These are phyloP conservation scores for Amylostereum areolatum DNA, from an alignment of 1,284 basidiomycete genomes.

Conservation along the genomic window DNA sequence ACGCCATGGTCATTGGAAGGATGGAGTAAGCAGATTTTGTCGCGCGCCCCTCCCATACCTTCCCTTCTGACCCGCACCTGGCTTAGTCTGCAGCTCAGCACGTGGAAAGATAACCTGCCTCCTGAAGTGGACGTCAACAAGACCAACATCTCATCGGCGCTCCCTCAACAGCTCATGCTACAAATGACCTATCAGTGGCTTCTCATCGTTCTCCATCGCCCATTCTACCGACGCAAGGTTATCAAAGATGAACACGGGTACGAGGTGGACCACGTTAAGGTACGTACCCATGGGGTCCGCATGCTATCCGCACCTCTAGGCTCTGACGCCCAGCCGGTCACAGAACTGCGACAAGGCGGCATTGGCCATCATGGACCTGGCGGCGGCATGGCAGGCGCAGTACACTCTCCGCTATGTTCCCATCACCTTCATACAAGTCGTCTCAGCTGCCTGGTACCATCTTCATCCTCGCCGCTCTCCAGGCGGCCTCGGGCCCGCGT, in stretches of 20 bases:
- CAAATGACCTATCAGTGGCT: constrained; percentile 63
- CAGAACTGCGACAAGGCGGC: constrained; percentile 63
- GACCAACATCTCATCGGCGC: constrained; percentile 40
- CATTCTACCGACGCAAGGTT: constrained; percentile 51
- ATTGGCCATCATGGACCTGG: constrained; percentile 55
- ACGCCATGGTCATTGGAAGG: constrained; percentile 43
- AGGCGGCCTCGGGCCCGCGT: constrained; percentile 39
- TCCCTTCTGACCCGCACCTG: neutral
- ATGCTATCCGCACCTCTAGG: constrained; percentile 6
- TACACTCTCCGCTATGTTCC: constrained; percentile 59
- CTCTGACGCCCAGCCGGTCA: neutral
- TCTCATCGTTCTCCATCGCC: constrained; percentile 58
- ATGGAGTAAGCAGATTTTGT: constrained; percentile 38
- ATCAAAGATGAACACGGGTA: constrained; percentile 31
- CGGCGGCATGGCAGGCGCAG: constrained; percentile 47
- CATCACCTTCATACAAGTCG: constrained; percentile 56
- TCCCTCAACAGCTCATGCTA: constrained; percentile 58
- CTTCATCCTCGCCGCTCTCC: constrained; percentile 50
- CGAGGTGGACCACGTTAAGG: constrained; percentile 48
- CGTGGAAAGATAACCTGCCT: constrained; percentile 52
- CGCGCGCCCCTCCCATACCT: neutral
- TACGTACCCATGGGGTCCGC: constrained; percentile 19
- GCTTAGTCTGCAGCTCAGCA: constrained; percentile 49
- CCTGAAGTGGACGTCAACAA: constrained; percentile 48
- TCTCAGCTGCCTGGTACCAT: constrained; percentile 65